Base-by-base conservation (phyloP, 1,139 yeast genomes). In the Pichia terricola region DNA sequence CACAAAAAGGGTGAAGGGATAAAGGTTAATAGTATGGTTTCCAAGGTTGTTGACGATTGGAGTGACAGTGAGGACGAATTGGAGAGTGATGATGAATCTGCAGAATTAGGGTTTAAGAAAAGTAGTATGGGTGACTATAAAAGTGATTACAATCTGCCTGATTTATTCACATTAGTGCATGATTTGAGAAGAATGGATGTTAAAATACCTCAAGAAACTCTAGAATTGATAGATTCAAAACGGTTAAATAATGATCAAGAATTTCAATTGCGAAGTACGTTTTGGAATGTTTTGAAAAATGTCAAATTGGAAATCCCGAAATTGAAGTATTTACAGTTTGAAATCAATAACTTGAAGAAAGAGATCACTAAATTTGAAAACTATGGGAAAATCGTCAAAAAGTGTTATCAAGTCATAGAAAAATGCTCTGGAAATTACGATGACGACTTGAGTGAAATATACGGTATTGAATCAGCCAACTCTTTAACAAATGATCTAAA, bases 1-100 rank as follows among this genome's bases (percentile, higher is more conserved):
- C 65, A 94, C 37, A 86, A 87, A 0, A 69, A 69, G 44, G 84
- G 86, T 1, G 64, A 74, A 32, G 96, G 96, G 2, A 70, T 88
- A 11, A 96, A 96, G 32, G 80, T 76, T 2, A 62, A 71, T 11
- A 30, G 10, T 30, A 30, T 30, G 33, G 11, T 30, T 30, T 30
- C 33, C 33, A 30, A 11, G 11, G 22, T 11, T 11, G 33, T 30
- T 11, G 33, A 30, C 11, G 33, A 30, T 30, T 30, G 33, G 3
- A 36, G 44, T 4, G 49, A 47, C 26, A 30, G 51, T 32, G 55
- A 56, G 11, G 27, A 28, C 16, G 34, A 28, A 11, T 25, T n/a
- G 37, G 40, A 45, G 46, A 43, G 28, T 38, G 41, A 37, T 33
- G 35, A 26, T 45, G 42, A 34, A 46, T 11, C 7, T 8, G 5